Conservation (phyloP, 306 rosid genomes). For the Cyamopsis tetragonoloba region DNA sequence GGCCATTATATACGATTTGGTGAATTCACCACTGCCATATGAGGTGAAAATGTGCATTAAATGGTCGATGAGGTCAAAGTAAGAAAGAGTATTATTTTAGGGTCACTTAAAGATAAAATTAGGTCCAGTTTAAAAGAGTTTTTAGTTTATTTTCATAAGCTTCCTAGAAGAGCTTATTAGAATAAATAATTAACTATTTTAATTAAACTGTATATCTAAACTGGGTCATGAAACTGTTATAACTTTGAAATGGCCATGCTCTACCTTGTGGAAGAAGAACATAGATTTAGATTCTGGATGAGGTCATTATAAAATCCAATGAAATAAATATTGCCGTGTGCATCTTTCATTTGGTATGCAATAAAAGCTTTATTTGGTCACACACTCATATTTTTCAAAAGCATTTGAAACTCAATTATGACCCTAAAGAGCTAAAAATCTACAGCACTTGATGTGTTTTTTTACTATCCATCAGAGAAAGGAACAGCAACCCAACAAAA, state of each 20-base stretch:
- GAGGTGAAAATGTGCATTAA: slow-evolving; percentile 11
- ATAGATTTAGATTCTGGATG: slow-evolving; percentile 67
- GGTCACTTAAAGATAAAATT: neutral
- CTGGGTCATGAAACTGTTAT: slow-evolving; percentile 11
- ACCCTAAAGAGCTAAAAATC: slow-evolving; percentile 34
- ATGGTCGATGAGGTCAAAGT: neutral
- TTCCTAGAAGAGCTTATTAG: no score
- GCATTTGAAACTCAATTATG: slow-evolving; percentile 44
- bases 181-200: no score
- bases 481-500: slow-evolving; percentile 50
- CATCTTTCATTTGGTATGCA: slow-evolving; percentile 32
- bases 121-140: no score
- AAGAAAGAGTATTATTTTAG: neutral
- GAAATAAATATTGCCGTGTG: slow-evolving; percentile 58
- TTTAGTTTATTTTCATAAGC: no score
- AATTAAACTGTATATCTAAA: no score
- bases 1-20: slow-evolving; percentile 30
- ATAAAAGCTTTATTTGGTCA: slow-evolving; percentile 64
- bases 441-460: slow-evolving; percentile 44
- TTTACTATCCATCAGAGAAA: slow-evolving; percentile 40
- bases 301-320: slow-evolving; percentile 52
- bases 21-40: slow-evolving; percentile 14
- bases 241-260: slow-evolving; percentile 17
- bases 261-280: slow-evolving; percentile 46
- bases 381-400: slow-evolving; percentile 36